A percentile compares a stretch with the other conserved stretches of the same genome.
Evolutionary conservation across 139 green algal genomes (phyloP).

Genomic region (Choricystis sp.): DNA sequence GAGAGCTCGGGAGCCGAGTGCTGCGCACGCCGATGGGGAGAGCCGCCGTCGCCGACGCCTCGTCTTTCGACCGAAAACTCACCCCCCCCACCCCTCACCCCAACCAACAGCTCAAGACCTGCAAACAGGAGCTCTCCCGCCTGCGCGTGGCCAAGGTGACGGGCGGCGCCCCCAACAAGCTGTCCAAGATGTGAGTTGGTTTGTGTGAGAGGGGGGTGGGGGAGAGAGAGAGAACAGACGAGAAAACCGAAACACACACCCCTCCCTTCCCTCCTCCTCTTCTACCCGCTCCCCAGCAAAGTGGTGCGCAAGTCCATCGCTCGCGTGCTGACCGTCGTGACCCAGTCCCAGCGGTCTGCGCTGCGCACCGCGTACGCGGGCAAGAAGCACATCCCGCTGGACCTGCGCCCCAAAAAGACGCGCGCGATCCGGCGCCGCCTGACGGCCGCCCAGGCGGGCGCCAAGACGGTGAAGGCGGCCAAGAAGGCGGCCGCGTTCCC

Average conservation of each 20-base stretch:
- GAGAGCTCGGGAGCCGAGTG: too few species aligned
- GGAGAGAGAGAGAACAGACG: too few species aligned
- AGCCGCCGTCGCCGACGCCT: too few species aligned
- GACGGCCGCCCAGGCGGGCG: slow-evolving; percentile 68
- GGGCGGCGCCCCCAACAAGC: slow-evolving; percentile 97
- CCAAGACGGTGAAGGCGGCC: slow-evolving; percentile 55
- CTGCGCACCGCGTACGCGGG: slow-evolving; percentile 62
- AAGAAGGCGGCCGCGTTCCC: slow-evolving; percentile 85
- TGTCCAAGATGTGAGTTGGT: slow-evolving; percentile 84
- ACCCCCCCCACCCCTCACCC: not conserved
- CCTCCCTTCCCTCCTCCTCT: too few species aligned
- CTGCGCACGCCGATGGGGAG: too few species aligned
- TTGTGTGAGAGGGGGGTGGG: not conserved
- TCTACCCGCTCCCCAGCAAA: slow-evolving; percentile 47
- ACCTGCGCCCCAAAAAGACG: slow-evolving; percentile 94
- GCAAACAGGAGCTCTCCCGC: slow-evolving; percentile 86
- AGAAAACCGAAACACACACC: too few species aligned
- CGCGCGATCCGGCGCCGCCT: slow-evolving; percentile 79
- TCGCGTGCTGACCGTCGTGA: slow-evolving; percentile 88
- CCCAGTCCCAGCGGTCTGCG: slow-evolving; percentile 71
- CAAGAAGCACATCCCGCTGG: slow-evolving; percentile 84
- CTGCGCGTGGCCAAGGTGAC: slow-evolving; percentile 99
- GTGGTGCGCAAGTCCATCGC: slow-evolving; percentile 91
- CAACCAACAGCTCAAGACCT: slow-evolving; percentile 73
- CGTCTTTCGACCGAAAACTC: not conserved